Conservation (phyloP, 108 stramenopile genomes). For the Chaetoceros tenuissimus region DNA sequence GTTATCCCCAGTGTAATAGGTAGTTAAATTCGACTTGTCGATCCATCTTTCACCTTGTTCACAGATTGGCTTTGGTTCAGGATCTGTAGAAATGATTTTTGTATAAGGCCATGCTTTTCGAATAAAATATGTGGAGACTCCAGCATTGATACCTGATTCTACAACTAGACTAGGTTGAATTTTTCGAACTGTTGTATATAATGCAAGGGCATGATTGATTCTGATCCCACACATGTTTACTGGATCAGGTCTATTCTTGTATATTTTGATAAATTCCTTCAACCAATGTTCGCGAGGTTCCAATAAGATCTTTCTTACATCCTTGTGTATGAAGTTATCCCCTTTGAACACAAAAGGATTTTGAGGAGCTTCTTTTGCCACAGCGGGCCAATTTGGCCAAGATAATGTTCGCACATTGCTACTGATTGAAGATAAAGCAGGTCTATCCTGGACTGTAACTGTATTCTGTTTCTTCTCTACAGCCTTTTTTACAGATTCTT, state of each 20-base stretch:
- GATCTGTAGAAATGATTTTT: conserved; percentile 15
- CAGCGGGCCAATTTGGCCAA: conserved; percentile 7
- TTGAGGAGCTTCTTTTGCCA: conserved; percentile 5
- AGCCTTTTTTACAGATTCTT: too few species aligned
- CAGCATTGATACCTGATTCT: conserved; percentile 26
- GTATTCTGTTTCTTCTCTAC: too few species aligned
- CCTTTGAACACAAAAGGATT: conserved; percentile 9
- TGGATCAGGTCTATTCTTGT: conserved; percentile 18
- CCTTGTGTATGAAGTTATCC: background rate
- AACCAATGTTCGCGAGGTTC: background rate
- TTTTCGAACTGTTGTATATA: conserved; percentile 7
- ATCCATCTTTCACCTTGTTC: conserved; percentile 19
- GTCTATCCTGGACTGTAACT: too few species aligned
- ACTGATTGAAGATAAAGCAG: too few species aligned
- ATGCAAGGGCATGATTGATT: conserved; percentile 19
- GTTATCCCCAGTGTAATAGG: conserved; percentile 9
- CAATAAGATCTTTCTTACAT: background rate
- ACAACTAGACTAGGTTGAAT: conserved; percentile 17
- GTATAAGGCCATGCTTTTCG: conserved; percentile 13
- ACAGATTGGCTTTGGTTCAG: conserved; percentile 15
- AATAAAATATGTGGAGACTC: conserved; percentile 21
- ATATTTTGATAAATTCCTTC: conserved; percentile 21
- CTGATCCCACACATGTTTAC: conserved; percentile 22
- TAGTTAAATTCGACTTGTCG: conserved; percentile 3
- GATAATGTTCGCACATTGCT: too few species aligned